Percentiles rank a stretch among this genome's conserved stretches.
Conservation (phyloP, 192 early-diverging fungal species). For the Phycomyces blakesleeanus region DNA sequence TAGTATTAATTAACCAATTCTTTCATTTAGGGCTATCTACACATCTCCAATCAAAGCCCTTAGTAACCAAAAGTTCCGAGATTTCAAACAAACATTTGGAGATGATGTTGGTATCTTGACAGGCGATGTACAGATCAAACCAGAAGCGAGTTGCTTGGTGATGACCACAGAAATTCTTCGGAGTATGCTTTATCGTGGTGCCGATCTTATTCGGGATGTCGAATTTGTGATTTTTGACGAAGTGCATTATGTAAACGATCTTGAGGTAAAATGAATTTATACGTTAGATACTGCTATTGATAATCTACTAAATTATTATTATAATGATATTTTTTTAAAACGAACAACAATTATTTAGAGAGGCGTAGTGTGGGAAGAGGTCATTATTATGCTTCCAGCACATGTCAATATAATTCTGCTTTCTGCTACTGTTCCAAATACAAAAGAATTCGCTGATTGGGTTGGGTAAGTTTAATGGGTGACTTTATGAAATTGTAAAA, state of each 20-base stretch:
- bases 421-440: conserved; percentile 97
- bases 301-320: too few species aligned
- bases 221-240: conserved; percentile 99
- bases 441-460: conserved; percentile 98
- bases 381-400: conserved; percentile 96
- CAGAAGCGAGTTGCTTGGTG: conserved; percentile 94
- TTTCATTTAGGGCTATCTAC: conserved; percentile 73
- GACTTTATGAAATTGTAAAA: background rate
- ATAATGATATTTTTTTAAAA: background rate
- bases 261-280: conserved; percentile 54
- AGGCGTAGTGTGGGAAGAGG: conserved; percentile 99
- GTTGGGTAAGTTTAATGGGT: conserved; percentile 72
- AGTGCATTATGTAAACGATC: conserved; percentile 96
- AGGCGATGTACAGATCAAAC: conserved; percentile 94
- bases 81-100: conserved; percentile 84
- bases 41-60: conserved; percentile 99
- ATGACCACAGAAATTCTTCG: conserved; percentile 99
- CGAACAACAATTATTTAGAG: conserved; percentile 38
- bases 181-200: conserved; percentile 96
- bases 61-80: conserved; percentile 97
- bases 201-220: conserved; percentile 94
- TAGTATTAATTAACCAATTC: too few species aligned
- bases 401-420: conserved; percentile 94
- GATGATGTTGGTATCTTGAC: conserved; percentile 96
- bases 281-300: too few species aligned